Evolutionary conservation across 208 protist genomes (phyloP).

Genomic region (Leishmania turanica): DNA sequence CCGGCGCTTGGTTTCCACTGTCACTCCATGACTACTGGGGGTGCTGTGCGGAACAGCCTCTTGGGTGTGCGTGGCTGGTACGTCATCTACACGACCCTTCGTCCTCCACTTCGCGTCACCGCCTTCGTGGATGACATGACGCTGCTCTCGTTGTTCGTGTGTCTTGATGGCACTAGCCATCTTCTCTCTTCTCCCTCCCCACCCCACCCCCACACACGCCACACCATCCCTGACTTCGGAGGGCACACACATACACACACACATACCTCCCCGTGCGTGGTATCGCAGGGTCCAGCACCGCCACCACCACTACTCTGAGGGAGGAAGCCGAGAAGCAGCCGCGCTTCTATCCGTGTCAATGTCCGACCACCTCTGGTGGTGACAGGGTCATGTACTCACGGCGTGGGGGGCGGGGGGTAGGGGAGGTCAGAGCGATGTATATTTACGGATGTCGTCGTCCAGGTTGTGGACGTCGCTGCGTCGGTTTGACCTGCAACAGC

Average conservation of each 20-base stretch:
- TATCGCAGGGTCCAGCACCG: neutral
- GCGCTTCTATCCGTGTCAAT: neutral
- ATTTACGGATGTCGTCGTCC: neutral
- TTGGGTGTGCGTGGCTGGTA: neutral
- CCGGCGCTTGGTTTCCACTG: neutral
- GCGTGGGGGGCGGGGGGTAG: neutral
- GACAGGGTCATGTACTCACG: neutral
- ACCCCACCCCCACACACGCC: neutral
- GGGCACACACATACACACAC: too few relatives aligned
- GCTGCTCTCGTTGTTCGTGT: neutral
- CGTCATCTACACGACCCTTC: neutral
- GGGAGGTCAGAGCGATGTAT: neutral
- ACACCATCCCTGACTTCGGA: neutral
- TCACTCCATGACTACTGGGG: neutral
- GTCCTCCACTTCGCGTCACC: neutral
- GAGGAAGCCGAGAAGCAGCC: neutral
- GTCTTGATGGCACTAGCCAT: neutral
- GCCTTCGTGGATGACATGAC: neutral
- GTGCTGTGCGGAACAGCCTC: neutral
- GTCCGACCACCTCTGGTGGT: neutral
- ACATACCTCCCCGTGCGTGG: neutral
- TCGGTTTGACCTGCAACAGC: too few relatives aligned
- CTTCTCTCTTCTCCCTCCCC: neutral
- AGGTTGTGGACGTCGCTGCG: neutral
- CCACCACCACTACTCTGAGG: neutral